Base-by-base conservation (phyloP, 2,329 filamentous ascomycete genomes). In the Rhexocercosporidium sp. region DNA sequence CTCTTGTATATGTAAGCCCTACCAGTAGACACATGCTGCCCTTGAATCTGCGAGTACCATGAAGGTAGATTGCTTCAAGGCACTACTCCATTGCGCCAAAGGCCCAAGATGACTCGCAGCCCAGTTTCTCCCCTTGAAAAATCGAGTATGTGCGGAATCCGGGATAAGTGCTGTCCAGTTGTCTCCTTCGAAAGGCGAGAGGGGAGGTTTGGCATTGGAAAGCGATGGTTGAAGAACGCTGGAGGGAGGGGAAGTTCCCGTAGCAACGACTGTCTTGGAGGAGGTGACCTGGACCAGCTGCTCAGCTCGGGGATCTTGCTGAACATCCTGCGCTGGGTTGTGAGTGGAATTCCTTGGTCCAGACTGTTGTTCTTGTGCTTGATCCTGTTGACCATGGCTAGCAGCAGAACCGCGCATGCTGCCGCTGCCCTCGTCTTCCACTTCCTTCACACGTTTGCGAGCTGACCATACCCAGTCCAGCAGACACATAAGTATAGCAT, bases 81-180 rank as follows among this genome's bases (percentile, higher is more conserved):
- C 68, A 37, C 67, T 29, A 7, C 65, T 27, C 73, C 73, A 75
- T 37, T 27, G 54, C 20, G 62, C 49, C 14, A 74, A 51, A n/a
- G 71, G 69, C 0, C 74, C 74, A 14, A 75, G 51, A 3, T 25
- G 46, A 7, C 60, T 72, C 16, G 66, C 67, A 29, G 70, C 66
- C 74, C 74, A 75, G 59, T 75, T 61, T 5, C 53, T 66, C 5
- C 60, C n/a, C 41, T 44, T 69, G 44, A 75, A 75, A 22, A 74
- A 73, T 5, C 27, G 49, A 1, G 71, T 63, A 68, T 75, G 72
- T 2, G 71, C 66, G 7, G 71, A 66, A 31, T 60, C 29, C n/a
- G 74, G 74, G 5, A 75, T 34, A 22, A 51, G 37, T 16, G 59
- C 59, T 7, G 67, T 31, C 74, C 74, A 75, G 29, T 71, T 61